These are phyloP conservation scores for Zasmidium angulare DNA, from an alignment of 2,329 filamentous ascomycete genomes.

Conservation along the genomic window DNA sequence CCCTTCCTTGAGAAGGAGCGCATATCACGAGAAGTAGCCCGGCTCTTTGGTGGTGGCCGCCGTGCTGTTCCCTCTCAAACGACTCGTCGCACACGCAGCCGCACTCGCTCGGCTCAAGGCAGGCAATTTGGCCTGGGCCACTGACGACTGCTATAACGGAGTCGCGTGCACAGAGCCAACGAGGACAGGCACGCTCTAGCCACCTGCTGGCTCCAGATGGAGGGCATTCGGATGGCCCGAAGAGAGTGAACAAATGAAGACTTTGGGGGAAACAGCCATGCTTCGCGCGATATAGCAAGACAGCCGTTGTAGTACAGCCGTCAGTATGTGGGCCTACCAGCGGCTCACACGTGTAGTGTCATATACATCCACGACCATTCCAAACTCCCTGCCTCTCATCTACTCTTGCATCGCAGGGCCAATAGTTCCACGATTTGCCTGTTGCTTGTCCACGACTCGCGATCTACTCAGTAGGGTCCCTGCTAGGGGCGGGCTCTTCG, in stretches of 20 bases:
- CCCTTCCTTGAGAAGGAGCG: too few relatives aligned
- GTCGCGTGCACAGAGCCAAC: too few relatives aligned
- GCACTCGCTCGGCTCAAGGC: too few relatives aligned
- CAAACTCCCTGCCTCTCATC: neutral
- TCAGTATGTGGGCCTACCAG: neutral
- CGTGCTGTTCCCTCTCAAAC: too few relatives aligned
- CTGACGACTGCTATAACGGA: too few relatives aligned
- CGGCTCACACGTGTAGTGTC: neutral
- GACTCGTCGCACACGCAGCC: too few relatives aligned
- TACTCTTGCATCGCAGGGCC: neutral
- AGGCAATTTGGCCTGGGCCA: too few relatives aligned
- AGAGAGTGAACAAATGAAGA: neutral
- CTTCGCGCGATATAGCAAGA: neutral
- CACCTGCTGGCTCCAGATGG: too few relatives aligned
- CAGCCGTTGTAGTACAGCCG: neutral
- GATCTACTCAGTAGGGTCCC: slow-evolving; percentile 28
- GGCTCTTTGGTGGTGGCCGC: too few relatives aligned
- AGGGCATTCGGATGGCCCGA: too few relatives aligned
- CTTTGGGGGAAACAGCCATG: neutral
- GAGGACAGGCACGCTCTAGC: too few relatives aligned
- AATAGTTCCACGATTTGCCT: neutral
- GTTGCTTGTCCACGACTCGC: neutral
- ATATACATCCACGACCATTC: neutral
- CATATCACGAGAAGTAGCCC: too few relatives aligned
- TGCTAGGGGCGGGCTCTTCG: slow-evolving; percentile 27